Evolutionary conservation across 176 grass and related monocot genomes (phyloP).

Genomic region (Oryza officinalis): DNA sequence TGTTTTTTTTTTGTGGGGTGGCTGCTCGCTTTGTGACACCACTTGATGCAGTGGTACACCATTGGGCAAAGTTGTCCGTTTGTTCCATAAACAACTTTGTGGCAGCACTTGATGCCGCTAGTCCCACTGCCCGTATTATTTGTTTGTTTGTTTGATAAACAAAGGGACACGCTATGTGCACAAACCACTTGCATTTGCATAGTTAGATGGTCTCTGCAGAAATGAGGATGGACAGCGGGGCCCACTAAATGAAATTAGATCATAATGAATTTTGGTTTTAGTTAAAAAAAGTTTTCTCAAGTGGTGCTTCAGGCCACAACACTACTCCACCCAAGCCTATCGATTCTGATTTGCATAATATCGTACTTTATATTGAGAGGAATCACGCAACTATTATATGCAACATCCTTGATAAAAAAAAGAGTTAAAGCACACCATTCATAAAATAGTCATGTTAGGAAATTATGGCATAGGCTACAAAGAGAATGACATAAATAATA

Average conservation of each 20-base stretch:
- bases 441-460: too few relatives aligned
- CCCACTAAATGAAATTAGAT: not conserved
- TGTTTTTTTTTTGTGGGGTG: not conserved
- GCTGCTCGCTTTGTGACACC: not conserved
- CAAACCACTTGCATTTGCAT: not conserved
- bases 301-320: not conserved
- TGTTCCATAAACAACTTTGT: not conserved
- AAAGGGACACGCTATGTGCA: not conserved
- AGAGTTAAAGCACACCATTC: too few relatives aligned
- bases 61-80: not conserved
- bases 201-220: not conserved
- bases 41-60: not conserved
- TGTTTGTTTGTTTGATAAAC: constrained; percentile 20
- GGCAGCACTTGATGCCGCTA: constrained; percentile 18
- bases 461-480: too few relatives aligned
- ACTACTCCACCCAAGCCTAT: not conserved
- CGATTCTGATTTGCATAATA: too few relatives aligned
- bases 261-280: not conserved
- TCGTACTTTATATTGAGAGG: too few relatives aligned
- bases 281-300: not conserved
- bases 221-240: not conserved
- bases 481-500: too few relatives aligned
- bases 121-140: not conserved
- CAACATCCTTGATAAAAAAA: too few relatives aligned
- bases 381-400: too few relatives aligned